Evolutionary conservation across 257 asterid species (phyloP), one percentile per base, ranked within the genome.

Genomic region (Schizonepeta tenuifolia): DNA sequence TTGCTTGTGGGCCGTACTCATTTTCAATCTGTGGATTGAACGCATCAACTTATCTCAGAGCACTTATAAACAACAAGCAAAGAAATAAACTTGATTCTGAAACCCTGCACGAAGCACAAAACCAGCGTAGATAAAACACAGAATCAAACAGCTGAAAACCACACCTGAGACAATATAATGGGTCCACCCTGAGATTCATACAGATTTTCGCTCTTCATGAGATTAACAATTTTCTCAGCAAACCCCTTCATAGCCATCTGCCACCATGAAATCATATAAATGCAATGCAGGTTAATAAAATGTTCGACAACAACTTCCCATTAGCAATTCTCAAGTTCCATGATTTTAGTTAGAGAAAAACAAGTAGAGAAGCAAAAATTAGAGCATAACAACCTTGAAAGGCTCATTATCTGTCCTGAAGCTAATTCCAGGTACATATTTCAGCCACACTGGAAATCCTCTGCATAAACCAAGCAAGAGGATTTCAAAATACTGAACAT

Each of bases 371-470:
- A 36, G 44, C 54, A 71, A 51, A 54, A 14, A 13, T 18, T 53
- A 8, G 67, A 31, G 49, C 58, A 69, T 11, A 17, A 11, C 77
- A 54, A 91, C 97, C 96, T 90, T 92, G 84, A 92, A 92, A 65
- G 96, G 96, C 84, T 82, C 94, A 70, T 92, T 92, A 61, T 92
- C 90, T 22, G 98, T 88, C 82, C 96, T 86, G 92, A 92, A 92
- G 78, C 94, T 92, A 68, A 92, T 92, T 54, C 94, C 96, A 3
- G 96, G 97, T 17, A 88, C 90, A 80, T 86, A 86, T 81, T 90
- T 92, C 56, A 92, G 84, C 97, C 98, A 92, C 79, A 92, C 98
- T 22, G 98, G 98, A 83, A 92, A 92, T 43, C 98, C 98, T 65
- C 96, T 90, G 86, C 67, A 79, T 70, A 74, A 3, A 49, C 44